A percentile compares a stretch with the other conserved stretches of the same genome.
phyloP scores from a whole-genome alignment of 139 green algal species.

The Chlorella ohadii region DNA sequence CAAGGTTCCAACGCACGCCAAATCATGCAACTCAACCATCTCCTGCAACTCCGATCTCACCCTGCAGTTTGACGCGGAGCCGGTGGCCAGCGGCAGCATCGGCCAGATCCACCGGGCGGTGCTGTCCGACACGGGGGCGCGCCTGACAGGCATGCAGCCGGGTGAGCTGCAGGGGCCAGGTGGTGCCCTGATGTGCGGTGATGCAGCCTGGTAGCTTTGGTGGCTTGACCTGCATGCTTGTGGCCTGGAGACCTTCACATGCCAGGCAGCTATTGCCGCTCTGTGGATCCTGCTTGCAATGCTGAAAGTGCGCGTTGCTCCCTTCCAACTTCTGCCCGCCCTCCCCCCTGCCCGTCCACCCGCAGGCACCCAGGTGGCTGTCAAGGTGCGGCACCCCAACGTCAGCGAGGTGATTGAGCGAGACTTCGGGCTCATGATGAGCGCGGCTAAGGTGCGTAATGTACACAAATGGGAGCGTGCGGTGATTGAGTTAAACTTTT shows the following conservation, averaged over 20 bases:
- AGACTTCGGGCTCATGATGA: slow-evolving; percentile 96
- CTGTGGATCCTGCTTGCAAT: no score
- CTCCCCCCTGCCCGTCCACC: neutral
- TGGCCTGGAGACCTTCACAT: no score
- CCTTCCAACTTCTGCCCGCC: no score
- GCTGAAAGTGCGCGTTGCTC: no score
- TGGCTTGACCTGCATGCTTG: no score
- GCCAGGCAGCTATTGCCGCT: no score
- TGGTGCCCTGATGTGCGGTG: no score
- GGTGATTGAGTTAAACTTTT: no score
- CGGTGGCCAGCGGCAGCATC: slow-evolving; percentile 93
- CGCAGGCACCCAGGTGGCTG: slow-evolving; percentile 78
- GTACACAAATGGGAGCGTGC: no score
- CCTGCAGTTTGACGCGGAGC: slow-evolving; percentile 74
- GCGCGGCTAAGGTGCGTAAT: slow-evolving; percentile 56
- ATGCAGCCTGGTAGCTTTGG: neutral
- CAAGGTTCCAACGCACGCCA: no score
- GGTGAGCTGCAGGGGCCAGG: neutral
- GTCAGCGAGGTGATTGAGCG: slow-evolving; percentile 86
- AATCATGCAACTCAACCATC: no score
- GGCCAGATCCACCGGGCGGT: slow-evolving; percentile 87
- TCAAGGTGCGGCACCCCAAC: slow-evolving; percentile 95
- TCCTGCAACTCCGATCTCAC: no score
- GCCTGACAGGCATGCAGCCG: slow-evolving; percentile 52
- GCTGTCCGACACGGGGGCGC: slow-evolving; percentile 69